Evolutionary conservation across 345 rosid genomes (phyloP).

Genomic region (Limnanthes douglasii): DNA sequence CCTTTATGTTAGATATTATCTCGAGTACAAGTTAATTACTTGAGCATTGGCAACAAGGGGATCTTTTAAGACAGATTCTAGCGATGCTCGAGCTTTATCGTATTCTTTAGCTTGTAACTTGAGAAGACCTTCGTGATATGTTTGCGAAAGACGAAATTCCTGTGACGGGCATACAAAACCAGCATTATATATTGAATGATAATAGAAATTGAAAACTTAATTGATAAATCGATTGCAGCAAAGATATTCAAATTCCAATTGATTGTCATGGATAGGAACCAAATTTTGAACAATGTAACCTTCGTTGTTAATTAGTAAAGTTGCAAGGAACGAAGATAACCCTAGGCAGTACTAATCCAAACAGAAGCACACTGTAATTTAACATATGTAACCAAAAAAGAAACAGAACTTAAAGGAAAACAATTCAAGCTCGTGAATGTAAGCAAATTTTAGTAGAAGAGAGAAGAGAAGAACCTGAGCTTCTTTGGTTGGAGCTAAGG

Average conservation of each 20-base stretch:
- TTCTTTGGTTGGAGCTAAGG: conserved; percentile 95
- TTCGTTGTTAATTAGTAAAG: too few species aligned
- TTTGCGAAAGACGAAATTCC: conserved; percentile 93
- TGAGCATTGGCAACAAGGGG: conserved; percentile 63
- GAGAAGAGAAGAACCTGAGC: conserved; percentile 47
- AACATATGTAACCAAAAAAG: not conserved
- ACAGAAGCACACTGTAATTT: too few species aligned
- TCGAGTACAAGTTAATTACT: conserved; percentile 16
- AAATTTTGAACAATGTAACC: too few species aligned
- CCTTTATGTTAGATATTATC: not conserved
- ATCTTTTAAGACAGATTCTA: conserved; percentile 73
- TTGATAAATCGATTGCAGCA: too few species aligned
- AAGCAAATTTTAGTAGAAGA: too few species aligned
- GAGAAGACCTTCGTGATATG: conserved; percentile 82
- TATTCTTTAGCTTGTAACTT: conserved; percentile 84
- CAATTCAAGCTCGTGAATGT: too few species aligned
- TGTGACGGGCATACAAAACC: conserved; percentile 19
- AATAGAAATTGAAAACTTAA: too few species aligned
- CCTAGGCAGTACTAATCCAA: too few species aligned
- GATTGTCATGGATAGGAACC: too few species aligned
- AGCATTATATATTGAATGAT: too few species aligned
- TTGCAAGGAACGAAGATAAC: not conserved
- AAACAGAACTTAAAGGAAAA: too few species aligned
- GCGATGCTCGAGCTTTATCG: conserved; percentile 55
- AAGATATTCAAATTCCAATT: too few species aligned